These are phyloP conservation scores for Pichia sp. DNA, from an alignment of 1,139 yeast genomes.

Conservation along the genomic window DNA sequence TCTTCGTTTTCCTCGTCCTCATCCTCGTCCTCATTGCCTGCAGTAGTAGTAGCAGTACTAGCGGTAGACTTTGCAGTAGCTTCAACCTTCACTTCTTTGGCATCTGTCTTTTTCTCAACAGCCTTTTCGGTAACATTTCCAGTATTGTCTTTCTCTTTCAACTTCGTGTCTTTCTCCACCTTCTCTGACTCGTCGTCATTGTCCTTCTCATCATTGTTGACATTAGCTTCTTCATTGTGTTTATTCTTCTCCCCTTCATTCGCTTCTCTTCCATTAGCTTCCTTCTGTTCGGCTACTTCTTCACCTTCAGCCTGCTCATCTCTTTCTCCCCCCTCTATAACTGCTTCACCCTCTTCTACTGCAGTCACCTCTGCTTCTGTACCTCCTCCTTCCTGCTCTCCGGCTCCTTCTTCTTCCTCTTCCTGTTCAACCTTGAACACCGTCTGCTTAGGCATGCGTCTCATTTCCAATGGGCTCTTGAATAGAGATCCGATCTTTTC, in stretches of 20 bases:
- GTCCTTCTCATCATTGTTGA: constrained; percentile 4
- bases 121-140: neutral
- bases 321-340: constrained; percentile 4
- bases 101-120: neutral
- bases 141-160: constrained; percentile 6
- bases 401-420: constrained; percentile 2
- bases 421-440: constrained; percentile 44
- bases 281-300: neutral
- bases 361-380: constrained; percentile 1
- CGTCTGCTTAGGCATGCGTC: constrained; percentile 64
- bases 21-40: constrained; percentile 1
- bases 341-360: constrained; percentile 3
- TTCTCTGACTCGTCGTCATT: constrained; percentile 1
- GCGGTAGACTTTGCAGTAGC: constrained; percentile 28
- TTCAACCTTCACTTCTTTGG: constrained; percentile 41
- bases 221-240: neutral
- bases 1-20: constrained; percentile 7
- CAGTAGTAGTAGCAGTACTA: no score
- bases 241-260: constrained; percentile 2
- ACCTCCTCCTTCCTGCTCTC: neutral
- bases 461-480: constrained; percentile 59
- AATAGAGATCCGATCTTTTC: constrained; percentile 84
- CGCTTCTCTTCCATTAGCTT: neutral
- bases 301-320: neutral
- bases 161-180: constrained; percentile 10